Evolutionary conservation across 2,329 filamentous ascomycete genomes (phyloP).

Genomic region (Atkinsonella hypoxylon): DNA sequence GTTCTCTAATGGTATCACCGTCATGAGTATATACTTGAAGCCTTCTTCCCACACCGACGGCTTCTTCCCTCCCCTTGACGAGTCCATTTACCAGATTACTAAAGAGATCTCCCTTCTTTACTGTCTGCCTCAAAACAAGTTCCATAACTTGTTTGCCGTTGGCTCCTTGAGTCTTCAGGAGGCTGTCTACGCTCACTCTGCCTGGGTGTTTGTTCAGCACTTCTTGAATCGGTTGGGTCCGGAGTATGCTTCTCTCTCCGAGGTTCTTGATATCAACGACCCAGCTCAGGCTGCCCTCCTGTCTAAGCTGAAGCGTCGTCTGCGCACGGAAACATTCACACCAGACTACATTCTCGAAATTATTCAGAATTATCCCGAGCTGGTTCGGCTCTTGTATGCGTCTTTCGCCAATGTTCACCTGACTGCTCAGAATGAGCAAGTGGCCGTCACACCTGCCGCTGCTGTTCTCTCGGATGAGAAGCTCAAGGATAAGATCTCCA

Average conservation of each 20-base stretch:
- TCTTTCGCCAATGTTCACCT: conserved; percentile 84
- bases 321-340: conserved; percentile 94
- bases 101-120: conserved; percentile 96
- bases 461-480: conserved; percentile 65
- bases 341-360: conserved; percentile 97
- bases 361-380: conserved; percentile 76
- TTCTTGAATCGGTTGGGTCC: conserved; percentile 91
- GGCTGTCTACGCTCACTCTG: conserved; percentile 92
- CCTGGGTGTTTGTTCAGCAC: conserved; percentile 96
- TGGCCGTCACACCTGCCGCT: conserved; percentile 43
- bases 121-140: conserved; percentile 95
- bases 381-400: conserved; percentile 80
- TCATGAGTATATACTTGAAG: conserved; percentile 90
- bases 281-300: conserved; percentile 77
- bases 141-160: conserved; percentile 77
- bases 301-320: conserved; percentile 86
- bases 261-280: conserved; percentile 69
- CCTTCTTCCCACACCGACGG: conserved; percentile 49
- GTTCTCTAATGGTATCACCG: conserved; percentile 95
- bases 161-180: conserved; percentile 88
- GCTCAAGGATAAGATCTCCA: conserved; percentile 65
- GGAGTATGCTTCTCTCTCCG: conserved; percentile 79
- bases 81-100: conserved; percentile 96
- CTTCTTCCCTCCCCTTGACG: conserved; percentile 68
- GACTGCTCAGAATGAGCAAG: conserved; percentile 36